Conservation (phyloP, 1,139 yeast genomes). For the Spencermartinsiella ligniputridi region DNA sequence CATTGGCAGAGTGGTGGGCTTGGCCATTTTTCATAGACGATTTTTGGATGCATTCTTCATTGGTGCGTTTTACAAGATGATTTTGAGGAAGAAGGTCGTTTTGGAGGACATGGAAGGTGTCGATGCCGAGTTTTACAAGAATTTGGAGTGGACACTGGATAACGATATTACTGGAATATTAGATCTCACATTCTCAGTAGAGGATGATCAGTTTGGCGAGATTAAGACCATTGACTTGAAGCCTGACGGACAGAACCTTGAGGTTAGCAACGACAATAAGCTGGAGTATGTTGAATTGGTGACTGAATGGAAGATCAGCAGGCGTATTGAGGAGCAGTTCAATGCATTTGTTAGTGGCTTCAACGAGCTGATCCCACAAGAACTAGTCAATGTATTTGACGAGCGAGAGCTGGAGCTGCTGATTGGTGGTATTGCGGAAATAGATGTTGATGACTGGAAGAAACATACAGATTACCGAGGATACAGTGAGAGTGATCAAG, state of each 20-base stretch:
- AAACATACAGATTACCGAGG: constrained; percentile 98
- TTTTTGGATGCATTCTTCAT: constrained; percentile 97
- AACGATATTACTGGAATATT: constrained; percentile 85
- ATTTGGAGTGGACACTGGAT: constrained; percentile 92
- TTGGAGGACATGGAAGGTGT: constrained; percentile 98
- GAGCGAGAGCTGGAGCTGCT: constrained; percentile 94
- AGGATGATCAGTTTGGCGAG: constrained; percentile 95
- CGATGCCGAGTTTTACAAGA: constrained; percentile 92
- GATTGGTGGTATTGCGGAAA: constrained; percentile 97
- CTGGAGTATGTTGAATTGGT: constrained; percentile 92
- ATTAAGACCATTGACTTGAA: constrained; percentile 85
- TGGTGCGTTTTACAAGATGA: constrained; percentile 97
- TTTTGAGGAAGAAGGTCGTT: constrained; percentile 89
- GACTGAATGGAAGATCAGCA: constrained; percentile 93
- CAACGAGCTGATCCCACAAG: constrained; percentile 96
- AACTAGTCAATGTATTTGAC: constrained; percentile 90
- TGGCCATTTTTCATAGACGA: constrained; percentile 97
- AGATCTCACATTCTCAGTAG: constrained; percentile 88
- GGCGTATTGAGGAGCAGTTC: constrained; percentile 92
- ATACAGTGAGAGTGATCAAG: constrained; percentile 93
- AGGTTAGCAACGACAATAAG: constrained; percentile 91
- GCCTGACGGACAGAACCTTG: constrained; percentile 80
- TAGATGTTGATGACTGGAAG: constrained; percentile 98
- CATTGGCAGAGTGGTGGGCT: constrained; percentile 96
- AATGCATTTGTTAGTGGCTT: constrained; percentile 95